phyloP scores from a whole-genome alignment of 129 eudicot species.

The Helichrysum umbraculigerum region DNA sequence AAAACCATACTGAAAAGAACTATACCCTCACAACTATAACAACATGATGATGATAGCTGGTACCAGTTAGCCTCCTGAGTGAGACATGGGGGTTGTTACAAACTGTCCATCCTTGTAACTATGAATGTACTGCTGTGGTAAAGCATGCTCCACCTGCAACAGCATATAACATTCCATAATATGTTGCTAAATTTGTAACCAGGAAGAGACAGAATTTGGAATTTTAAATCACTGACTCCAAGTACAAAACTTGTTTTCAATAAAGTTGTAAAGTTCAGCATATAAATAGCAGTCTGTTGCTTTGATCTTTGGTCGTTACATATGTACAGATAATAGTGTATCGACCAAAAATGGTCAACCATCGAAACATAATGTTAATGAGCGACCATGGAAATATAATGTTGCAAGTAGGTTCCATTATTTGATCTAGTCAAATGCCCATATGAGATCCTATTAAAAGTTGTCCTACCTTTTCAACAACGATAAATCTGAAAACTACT shows the following conservation, averaged over 20 bases:
- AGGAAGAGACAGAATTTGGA: not conserved
- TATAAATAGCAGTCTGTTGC: not conserved
- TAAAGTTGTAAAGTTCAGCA: not conserved
- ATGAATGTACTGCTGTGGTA: slow-evolving; percentile 91
- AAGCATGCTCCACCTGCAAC: slow-evolving; percentile 34
- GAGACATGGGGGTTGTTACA: slow-evolving; percentile 83
- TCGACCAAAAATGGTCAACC: not conserved
- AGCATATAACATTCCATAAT: not conserved
- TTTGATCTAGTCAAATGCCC: not conserved
- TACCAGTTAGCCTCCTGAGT: slow-evolving; percentile 74
- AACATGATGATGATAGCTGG: slow-evolving; percentile 1
- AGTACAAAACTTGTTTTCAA: not conserved
- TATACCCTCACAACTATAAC: slow-evolving; percentile 1
- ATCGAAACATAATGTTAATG: not conserved
- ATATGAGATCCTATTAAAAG: not conserved
- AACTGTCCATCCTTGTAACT: slow-evolving; percentile 81
- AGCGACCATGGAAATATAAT: not conserved
- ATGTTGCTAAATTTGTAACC: not conserved
- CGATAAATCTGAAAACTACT: not conserved
- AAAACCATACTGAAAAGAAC: not conserved
- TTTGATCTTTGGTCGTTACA: not conserved
- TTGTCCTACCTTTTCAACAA: not conserved
- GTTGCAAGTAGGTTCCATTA: not conserved
- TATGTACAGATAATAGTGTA: too few species aligned
- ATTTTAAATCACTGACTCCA: not conserved